Base-by-base conservation (phyloP, 2,329 filamentous ascomycete species). In the Diaporthe ampelina region DNA sequence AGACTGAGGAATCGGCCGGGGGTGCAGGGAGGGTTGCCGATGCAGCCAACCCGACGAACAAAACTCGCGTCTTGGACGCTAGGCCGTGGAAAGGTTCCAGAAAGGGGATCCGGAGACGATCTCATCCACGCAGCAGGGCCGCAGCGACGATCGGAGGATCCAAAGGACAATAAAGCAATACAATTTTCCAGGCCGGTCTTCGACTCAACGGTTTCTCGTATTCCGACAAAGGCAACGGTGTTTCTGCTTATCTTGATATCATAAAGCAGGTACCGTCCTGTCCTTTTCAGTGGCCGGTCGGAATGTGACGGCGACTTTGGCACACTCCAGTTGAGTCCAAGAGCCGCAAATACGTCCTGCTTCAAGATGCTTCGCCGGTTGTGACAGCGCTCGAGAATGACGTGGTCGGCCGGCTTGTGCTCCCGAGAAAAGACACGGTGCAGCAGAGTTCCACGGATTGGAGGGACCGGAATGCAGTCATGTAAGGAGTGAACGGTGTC, bases 1-100 rank as follows among this genome's bases (percentile, higher is more conserved):
- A 48, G 65, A 56, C 71, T 68, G 70, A 73, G 69, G 58, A 54
- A 63, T 70, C 45, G 40, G 65, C 71, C 48, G 63, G 68, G 57
- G 58, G 50, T 52, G 50, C 24, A 32, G 29, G 48, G 43, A 73
- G 58, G 57, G 67, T 59, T 71, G 71, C 71, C 59, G 50, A 52
- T 67, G 50, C 50, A 54, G 40, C 71, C 71, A 70, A 67, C 37
- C 61, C 45, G 32, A 70, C 40, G 45, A 65, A 32, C 21, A 57
- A 43, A 52, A 58, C 40, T 57, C 37, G 32, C 69, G 69, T 61
- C 69, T 43, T 72, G 69, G 50, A 43, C 65, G 68, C 61, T 69
- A 29, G 63, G 21, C 11, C 61, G 63, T 56, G n/a, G 35, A 61
- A 48, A 35, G 17, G 37, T 54, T 40, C 24, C 71, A 61, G 48